Base-by-base conservation (phyloP, 2,329 filamentous ascomycete genomes). In the Cyclaneusma minus region DNA sequence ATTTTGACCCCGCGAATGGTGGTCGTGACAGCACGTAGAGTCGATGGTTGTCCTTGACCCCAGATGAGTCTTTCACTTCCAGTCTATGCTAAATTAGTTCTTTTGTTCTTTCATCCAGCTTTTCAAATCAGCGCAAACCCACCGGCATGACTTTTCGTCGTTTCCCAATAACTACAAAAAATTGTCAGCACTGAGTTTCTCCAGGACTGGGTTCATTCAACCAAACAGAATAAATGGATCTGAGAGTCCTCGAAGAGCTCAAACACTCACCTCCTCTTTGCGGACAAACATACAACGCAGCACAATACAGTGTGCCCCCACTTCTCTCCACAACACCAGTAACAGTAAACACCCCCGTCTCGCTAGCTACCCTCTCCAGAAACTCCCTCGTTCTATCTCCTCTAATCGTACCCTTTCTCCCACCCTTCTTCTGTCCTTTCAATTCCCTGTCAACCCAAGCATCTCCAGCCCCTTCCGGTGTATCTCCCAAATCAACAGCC, bases 91-190 rank as follows among this genome's bases (percentile, higher is more conserved):
- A 11, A 22, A 18, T 28, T 28, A 28, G 11, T 12, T 5, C 6
- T 9, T 12, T n/a, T 13, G 10, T 11, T 8, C n/a, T 16, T 18
- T 29, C 7, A 8, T 19, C 19, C 14, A 10, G 14, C 9, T 15
- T 9, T 15, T 19, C 19, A 9, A 6, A 29, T 13, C 7, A 16
- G n/a, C 10, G 14, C 25, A 11, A 3, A 57, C 68, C 43, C 49
- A 79, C 75, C 11, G 85, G 87, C 72, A 92, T 87, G 13, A 94
- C 80, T 52, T 94, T 94, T 43, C 85, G 63, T 36, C 85, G 66
- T 61, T 94, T 94, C 12, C 83, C 85, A 12, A 93, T 47, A 6
- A 78, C 47, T n/a, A n/a, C n/a, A n/a, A n/a, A n/a, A n/a, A n/a
- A n/a, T n/a, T n/a, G 18, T 20, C 18, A 20, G 18, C 18, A 11